Base-by-base conservation (phyloP, 441 rosid genomes). In the Cnidoscolus chayamansa region DNA sequence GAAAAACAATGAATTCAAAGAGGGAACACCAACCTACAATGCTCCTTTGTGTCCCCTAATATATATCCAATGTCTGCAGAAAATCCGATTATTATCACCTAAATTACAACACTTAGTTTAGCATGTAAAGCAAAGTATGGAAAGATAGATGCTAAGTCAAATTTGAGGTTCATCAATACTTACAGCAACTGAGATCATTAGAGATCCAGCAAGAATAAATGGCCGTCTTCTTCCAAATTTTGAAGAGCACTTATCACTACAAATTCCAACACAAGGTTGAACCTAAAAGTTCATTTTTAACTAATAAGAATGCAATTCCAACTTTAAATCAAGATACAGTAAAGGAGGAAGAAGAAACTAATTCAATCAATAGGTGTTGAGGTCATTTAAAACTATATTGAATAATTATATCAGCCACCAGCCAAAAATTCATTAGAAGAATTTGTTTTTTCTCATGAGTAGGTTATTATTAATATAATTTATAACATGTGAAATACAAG, bases 21-120 rank as follows among this genome's bases (percentile, higher is more conserved):
- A 68, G 13, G 45, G 55, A 81, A 76, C 72, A 72, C 17, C 48
- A 61, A 94, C 99, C 98, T 92, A 97, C 98, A 94, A 65, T 88
- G 87, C 86, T 94, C 99, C 79, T 88, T 81, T 32, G 94, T 82
- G 81, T 92, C 94, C 37, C 98, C 98, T 72, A 92, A 83, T 47
- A 90, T 32, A 79, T 87, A 90, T 73, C 98, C 98, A 80, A 89
- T 77, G 94, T 94, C 98, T 78, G 98, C 98, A 86, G 98, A 92
- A 90, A 85, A 94, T 71, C 96, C 97, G 79, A 94, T 92, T 71
- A 92, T 84, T 82, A 88, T 81, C 89, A 90, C 97, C 97, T 92
- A 89, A 79, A 90, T 86, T 79, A 77, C 85, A 94, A 81, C 80
- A 79, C 72, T 77, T 83, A 57, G 80, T 82, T 94, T 65, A 88